A percentile compares a stretch with the other conserved stretches of the same genome.
phyloP scores from a whole-genome alignment of 345 rosid genomes.

The Rhodomyrtus tomentosa region DNA sequence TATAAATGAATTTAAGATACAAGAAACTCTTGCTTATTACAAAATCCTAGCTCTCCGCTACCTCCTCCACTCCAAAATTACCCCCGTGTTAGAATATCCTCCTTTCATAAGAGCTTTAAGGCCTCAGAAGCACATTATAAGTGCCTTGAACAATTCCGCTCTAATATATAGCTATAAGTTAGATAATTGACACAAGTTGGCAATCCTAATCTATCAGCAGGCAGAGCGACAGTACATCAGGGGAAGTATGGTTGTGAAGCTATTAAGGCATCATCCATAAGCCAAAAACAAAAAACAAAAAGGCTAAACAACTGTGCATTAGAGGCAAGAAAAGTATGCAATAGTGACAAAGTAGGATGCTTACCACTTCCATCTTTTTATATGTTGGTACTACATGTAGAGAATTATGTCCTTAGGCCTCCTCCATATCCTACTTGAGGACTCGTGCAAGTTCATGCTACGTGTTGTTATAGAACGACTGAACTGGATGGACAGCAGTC shows the following conservation, averaged over 20 bases:
- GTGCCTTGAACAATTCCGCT: neutral
- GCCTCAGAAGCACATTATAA: neutral
- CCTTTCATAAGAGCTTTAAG: neutral
- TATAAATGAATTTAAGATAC: neutral
- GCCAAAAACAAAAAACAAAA: neutral
- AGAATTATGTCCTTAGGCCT: neutral
- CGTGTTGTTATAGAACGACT: neutral
- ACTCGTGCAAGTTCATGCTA: neutral
- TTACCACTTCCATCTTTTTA: neutral
- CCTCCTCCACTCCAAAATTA: neutral
- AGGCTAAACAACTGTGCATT: neutral
- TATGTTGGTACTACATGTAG: neutral
- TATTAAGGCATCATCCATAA: neutral
- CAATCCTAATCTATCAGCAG: neutral
- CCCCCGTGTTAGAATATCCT: neutral
- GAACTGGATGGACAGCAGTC: neutral
- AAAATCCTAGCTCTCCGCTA: neutral
- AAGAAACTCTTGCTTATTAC: neutral
- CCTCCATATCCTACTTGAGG: neutral
- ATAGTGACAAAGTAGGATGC: neutral
- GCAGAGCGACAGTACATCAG: neutral
- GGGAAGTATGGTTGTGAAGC: neutral
- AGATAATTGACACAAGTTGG: neutral
- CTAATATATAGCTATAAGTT: neutral
- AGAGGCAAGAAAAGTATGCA: neutral